A percentile compares a stretch with the other conserved stretches of the same genome.
Evolutionary conservation across 2,329 filamentous ascomycete species (phyloP).

Genomic region (Tolypocladium paradoxum): DNA sequence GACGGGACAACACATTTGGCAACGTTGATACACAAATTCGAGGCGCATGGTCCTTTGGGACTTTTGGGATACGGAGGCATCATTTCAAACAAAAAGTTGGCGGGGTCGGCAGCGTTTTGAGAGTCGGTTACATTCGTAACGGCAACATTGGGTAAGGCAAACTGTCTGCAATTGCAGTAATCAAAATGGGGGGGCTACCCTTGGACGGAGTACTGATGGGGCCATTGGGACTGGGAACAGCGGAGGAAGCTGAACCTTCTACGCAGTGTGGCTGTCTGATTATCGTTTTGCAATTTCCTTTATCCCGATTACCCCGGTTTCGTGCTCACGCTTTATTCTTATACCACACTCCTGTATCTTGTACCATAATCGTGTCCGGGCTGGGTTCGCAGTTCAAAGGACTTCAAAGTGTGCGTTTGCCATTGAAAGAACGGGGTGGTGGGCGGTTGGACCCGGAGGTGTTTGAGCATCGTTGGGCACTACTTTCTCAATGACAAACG

Average conservation of each 20-base stretch:
- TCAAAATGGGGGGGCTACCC: not conserved
- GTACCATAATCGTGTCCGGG: not conserved
- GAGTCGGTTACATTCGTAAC: not conserved
- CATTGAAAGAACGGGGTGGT: not conserved
- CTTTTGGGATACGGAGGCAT: not conserved
- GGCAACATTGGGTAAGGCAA: constrained; percentile 4
- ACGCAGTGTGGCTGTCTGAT: constrained; percentile 1
- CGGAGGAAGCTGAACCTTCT: not conserved
- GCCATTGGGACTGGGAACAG: not conserved
- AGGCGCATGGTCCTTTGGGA: not conserved
- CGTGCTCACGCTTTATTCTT: not conserved
- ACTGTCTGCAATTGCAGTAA: constrained; percentile 4
- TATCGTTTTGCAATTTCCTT: not conserved
- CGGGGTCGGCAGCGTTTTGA: constrained; percentile 3
- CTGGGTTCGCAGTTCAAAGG: not conserved
- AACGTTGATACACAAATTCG: not conserved
- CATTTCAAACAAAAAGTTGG: not conserved
- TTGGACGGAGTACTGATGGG: not conserved
- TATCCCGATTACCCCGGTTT: not conserved
- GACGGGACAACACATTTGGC: not conserved
- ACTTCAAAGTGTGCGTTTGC: not conserved
- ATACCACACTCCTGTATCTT: not conserved
- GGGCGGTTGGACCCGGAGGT: not conserved
- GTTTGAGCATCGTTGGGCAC: not conserved
- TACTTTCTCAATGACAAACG: not conserved